Conservation (phyloP, 139 green algal genomes). For the Chlorella sp. region DNA sequence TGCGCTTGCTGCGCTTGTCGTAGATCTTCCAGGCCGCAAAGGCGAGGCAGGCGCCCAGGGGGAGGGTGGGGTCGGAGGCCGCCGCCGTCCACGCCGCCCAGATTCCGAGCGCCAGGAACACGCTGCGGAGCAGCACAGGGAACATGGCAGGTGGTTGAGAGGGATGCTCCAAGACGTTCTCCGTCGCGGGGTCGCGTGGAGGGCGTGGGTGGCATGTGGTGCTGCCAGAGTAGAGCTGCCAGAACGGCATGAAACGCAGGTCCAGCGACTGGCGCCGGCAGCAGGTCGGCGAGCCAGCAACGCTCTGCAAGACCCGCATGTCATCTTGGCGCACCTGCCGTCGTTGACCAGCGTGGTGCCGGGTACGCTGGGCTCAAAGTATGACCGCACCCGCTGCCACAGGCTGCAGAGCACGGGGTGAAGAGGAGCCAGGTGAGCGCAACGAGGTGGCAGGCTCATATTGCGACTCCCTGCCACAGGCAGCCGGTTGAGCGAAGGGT, state of each 20-base stretch:
- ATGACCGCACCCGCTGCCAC: slow-evolving; percentile 47
- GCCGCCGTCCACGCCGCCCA: slow-evolving; percentile 74
- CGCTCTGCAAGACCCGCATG: too few species aligned
- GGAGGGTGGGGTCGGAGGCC: slow-evolving; percentile 65
- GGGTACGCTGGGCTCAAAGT: slow-evolving; percentile 81
- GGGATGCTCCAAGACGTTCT: too few species aligned
- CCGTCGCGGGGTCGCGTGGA: too few species aligned
- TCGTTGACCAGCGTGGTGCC: slow-evolving; percentile 85
- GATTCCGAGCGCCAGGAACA: slow-evolving; percentile 74
- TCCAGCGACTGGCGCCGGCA: too few species aligned
- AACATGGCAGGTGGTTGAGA: too few species aligned
- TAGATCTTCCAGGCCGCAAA: slow-evolving; percentile 66
- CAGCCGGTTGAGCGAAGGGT: too few species aligned
- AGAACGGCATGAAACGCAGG: too few species aligned
- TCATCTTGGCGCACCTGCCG: slow-evolving; percentile 47
- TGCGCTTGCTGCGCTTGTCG: slow-evolving; percentile 67
- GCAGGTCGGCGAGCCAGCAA: too few species aligned
- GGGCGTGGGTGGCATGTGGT: too few species aligned
- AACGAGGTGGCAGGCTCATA: too few species aligned
- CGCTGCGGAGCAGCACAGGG: background rate
- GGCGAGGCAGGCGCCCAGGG: slow-evolving; percentile 55
- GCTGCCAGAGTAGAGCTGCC: too few species aligned
- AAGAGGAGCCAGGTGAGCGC: background rate
- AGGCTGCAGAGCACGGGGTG: slow-evolving; percentile 25
- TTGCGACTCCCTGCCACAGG: too few species aligned